Base-by-base conservation (phyloP, 495 filamentous ascomycete species). In the Hypoxylon intermedium region DNA sequence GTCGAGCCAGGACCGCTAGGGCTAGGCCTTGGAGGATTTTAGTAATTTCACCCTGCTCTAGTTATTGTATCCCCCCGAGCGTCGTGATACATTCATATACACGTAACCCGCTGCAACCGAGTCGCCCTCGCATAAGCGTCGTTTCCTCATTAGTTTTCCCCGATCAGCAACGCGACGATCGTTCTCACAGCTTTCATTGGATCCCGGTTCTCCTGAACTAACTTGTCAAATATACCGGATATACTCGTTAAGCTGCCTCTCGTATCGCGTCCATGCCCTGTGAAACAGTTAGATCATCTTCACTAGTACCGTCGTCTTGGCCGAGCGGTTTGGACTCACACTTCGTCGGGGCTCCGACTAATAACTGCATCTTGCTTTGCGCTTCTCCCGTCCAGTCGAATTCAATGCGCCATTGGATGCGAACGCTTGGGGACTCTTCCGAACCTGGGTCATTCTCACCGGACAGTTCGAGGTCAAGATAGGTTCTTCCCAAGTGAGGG, bases 351-450 rank as follows among this genome's bases (percentile, higher is more conserved):
- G 79, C 56, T 9, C 75, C 72, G 2, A 80, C 75, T 53, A 75
- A 53, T 21, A 80, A 75, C 2, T 69, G 61, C 20, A 87, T 66
- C 42, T 70, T 70, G 53, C 78, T 83, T 67, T 80, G 75, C 4
- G 83, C 83, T 67, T 88, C 83, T 4, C 85, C 85, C 0, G 82
- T 84, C 83, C 83, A 86, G 63, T 87, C 84, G 68, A 88, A 86
- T 9, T 71, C 65, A 33, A 87, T 82, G 24, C 63, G 67, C 85
- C 85, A 88, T 67, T 73, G 69, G 12, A 84, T 68, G n/a, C 79
- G 73, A 28, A 78, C 47, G 52, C 48, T 65, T 11, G 74, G 71
- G 11, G 44, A 42, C 21, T 71, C 64, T 1, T 56, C 56, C 16
- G 51, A 24, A 4, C 12, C 60, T n/a, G n/a, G n/a, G n/a, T n/a